phyloP scores from a whole-genome alignment of 345 rosid genomes.

The Streptanthus diversifolius region DNA sequence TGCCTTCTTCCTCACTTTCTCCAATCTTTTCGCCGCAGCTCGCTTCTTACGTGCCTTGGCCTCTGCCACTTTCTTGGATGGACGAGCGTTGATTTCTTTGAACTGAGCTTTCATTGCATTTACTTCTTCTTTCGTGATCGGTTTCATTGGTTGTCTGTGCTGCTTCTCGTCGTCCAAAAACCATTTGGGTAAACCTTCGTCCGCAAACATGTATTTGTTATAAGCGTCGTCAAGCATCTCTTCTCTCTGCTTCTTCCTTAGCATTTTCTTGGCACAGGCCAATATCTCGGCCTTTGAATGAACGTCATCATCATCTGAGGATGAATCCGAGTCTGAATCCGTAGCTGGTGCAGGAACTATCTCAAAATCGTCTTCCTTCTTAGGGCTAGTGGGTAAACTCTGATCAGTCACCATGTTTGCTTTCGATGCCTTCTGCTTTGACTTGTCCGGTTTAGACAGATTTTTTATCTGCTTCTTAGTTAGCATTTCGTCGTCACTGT shows the following conservation, averaged over 20 bases:
- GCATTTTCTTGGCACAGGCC: constrained; percentile 90
- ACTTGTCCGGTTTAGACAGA: constrained; percentile 15
- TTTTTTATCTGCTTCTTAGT: constrained; percentile 32
- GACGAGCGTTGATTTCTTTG: constrained; percentile 85
- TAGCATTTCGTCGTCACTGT: constrained; percentile 53
- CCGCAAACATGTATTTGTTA: constrained; percentile 73
- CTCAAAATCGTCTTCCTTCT: constrained; percentile 63
- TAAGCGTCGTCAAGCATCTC: constrained; percentile 80
- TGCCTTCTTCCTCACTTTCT: constrained; percentile 90
- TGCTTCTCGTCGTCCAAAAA: constrained; percentile 82
- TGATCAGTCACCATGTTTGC: constrained; percentile 20
- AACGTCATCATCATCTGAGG: constrained; percentile 64
- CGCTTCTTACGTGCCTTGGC: constrained; percentile 94
- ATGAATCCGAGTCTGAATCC: constrained; percentile 75
- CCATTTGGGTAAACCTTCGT: constrained; percentile 75
- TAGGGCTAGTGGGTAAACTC: constrained; percentile 22
- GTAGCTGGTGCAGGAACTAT: constrained; percentile 75
- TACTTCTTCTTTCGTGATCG: constrained; percentile 80
- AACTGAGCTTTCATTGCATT: constrained; percentile 85
- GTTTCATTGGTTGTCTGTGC: constrained; percentile 73
- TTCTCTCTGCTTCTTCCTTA: constrained; percentile 84
- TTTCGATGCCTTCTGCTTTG: constrained; percentile 38
- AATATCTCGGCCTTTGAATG: constrained; percentile 78
- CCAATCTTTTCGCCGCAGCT: constrained; percentile 62
- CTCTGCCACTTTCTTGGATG: constrained; percentile 92